phyloP scores from a whole-genome alignment of 805 yeast genomes.

The Cyberlindnera sargentensis region DNA sequence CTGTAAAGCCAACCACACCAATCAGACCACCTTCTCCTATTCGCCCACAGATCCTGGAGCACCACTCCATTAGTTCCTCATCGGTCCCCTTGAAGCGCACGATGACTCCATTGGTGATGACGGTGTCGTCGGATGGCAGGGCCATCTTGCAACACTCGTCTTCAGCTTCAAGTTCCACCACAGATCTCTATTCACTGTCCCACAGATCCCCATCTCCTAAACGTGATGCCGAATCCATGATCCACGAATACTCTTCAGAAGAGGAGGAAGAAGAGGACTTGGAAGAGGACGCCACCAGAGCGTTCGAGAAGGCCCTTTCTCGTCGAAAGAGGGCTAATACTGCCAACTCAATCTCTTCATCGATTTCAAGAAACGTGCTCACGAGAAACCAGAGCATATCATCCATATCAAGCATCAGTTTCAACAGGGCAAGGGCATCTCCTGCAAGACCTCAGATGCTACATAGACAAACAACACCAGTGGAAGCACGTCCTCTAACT shows the following conservation, averaged over 20 bases:
- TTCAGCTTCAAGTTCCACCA: constrained; percentile 20
- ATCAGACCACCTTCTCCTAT: neutral
- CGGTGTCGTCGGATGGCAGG: constrained; percentile 12
- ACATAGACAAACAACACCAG: constrained; percentile 18
- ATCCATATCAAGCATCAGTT: constrained; percentile 14
- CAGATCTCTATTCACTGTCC: constrained; percentile 16
- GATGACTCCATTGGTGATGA: constrained; percentile 3
- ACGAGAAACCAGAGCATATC: constrained; percentile 21
- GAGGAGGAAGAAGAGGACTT: constrained; percentile 7
- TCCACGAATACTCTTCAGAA: constrained; percentile 6
- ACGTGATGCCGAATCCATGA: constrained; percentile 13
- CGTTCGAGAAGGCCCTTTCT: constrained; percentile 19
- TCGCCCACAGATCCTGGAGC: neutral
- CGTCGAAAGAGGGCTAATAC: constrained; percentile 24
- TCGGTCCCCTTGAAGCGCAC: no score
- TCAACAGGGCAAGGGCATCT: constrained; percentile 13
- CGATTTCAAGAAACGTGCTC: constrained; percentile 3
- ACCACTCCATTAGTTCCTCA: no score
- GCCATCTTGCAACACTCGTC: constrained; percentile 16
- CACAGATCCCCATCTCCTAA: constrained; percentile 24
- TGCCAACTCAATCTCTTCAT: constrained; percentile 14
- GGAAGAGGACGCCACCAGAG: constrained; percentile 15
- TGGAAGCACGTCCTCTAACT: constrained; percentile 5
- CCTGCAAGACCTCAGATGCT: constrained; percentile 15
- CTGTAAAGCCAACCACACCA: neutral